phyloP scores from a whole-genome alignment of 257 asterid genomes.

The Dorcoceras hygrometricum region DNA sequence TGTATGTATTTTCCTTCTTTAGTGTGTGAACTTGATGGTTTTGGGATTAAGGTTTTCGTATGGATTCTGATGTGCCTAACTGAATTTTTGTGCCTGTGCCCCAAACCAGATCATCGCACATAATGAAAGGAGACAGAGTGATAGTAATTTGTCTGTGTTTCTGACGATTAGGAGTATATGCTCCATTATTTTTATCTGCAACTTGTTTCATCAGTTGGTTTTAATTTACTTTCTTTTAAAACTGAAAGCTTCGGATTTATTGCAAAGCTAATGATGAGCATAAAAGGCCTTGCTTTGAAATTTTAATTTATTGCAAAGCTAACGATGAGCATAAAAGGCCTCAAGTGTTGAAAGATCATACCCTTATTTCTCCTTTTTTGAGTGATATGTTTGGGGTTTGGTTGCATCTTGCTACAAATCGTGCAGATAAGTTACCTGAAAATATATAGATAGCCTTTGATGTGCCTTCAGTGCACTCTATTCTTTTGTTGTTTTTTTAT shows the following conservation, averaged over 20 bases:
- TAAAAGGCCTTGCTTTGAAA: background rate
- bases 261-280: constrained; percentile 11
- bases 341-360: background rate
- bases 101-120: background rate
- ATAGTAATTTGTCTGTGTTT: constrained; percentile 12
- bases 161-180: background rate
- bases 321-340: constrained; percentile 9
- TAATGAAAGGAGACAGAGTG: background rate
- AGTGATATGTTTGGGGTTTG: constrained; percentile 14
- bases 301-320: background rate
- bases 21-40: constrained; percentile 22
- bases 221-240: background rate
- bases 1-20: background rate
- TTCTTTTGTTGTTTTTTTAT: background rate
- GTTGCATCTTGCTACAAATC: background rate
- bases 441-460: background rate
- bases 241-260: background rate
- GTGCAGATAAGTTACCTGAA: background rate
- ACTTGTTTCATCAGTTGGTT: background rate
- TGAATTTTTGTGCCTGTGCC: constrained; percentile 6
- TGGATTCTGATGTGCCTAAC: constrained; percentile 19
- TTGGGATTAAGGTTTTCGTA: constrained; percentile 18
- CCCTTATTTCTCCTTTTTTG: constrained; percentile 3
- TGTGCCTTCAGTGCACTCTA: background rate
- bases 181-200: constrained; percentile 3